Conservation (phyloP, 345 rosid genomes). For the Dipteronia sinensis region DNA sequence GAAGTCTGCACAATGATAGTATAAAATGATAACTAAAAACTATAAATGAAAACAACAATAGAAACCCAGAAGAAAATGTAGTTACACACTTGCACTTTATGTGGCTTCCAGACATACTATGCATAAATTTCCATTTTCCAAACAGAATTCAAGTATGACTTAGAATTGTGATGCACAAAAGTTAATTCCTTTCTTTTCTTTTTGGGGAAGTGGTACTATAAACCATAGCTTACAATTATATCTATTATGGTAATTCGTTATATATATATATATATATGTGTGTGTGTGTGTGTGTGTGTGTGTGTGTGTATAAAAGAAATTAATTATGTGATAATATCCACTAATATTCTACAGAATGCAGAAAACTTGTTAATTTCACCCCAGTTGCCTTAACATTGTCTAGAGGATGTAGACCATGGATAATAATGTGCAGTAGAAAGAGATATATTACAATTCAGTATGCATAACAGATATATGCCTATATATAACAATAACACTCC, state of each 20-base stretch:
- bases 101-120: neutral
- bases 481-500: neutral
- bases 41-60: neutral
- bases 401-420: neutral
- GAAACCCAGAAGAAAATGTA: neutral
- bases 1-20: neutral
- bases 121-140: neutral
- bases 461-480: slow-evolving; percentile 3
- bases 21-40: slow-evolving; percentile 4
- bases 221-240: slow-evolving; percentile 2
- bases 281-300: too few relatives aligned
- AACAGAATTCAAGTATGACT: neutral
- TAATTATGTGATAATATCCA: neutral
- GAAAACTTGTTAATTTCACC: slow-evolving; percentile 1
- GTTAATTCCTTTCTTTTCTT: neutral
- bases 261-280: too few relatives aligned
- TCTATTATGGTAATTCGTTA: neutral
- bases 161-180: neutral
- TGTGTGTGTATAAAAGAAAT: neutral
- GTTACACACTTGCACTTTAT: neutral
- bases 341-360: neutral
- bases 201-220: neutral
- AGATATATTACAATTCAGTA: neutral
- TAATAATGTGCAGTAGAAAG: neutral
- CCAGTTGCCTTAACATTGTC: neutral